Base-by-base conservation (phyloP, 176 grass and related monocot species). In the Aegilops sharonensis region DNA sequence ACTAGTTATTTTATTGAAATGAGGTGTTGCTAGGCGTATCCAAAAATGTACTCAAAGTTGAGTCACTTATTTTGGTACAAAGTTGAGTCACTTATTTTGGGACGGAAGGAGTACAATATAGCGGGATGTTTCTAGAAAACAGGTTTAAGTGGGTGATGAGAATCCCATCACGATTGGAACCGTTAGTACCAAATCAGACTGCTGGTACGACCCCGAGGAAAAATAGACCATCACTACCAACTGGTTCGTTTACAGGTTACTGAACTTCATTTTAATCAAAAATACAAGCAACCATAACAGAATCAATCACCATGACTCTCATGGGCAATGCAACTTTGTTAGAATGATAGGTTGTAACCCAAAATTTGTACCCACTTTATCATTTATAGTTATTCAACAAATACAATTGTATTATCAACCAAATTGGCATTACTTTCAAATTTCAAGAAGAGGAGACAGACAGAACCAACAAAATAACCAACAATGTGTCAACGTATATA, bases 141-240 rank as follows among this genome's bases (percentile, higher is more conserved):
- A 75, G 47, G 43, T 52, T 75, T 30, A 50, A 14, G 72, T 75
- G 25, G 72, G 14, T 52, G 43, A 25, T 14, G 11, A 73, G 43
- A 75, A 75, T 75, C 43, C 72, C 72, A 75, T 75, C 43, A 50
- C 24, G 29, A 20, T 52, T 25, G 27, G 72, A 75, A 31, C 25
- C 29, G 24, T 18, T 52, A 50, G 13, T 75, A 45, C 12, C 13
- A 8, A 75, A 75, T 50, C 27, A 50, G 43, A 50, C 5, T 25
- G 43, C 30, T 18, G 13, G 72, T 50, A 75, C 8, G 4, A 52
- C 43, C 72, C 29, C 7, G 5, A 75, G 72, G 40, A 3, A 48
- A 75, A 75, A 75, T 18, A 47, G 40, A 75, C 43, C 43, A 75
- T 52, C 43, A 75, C 43, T 30, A 75, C 25, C 40, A 75, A 75